Evolutionary conservation across 352 stramenopile species (phyloP).

Genomic region (Phytophthora melonis): DNA sequence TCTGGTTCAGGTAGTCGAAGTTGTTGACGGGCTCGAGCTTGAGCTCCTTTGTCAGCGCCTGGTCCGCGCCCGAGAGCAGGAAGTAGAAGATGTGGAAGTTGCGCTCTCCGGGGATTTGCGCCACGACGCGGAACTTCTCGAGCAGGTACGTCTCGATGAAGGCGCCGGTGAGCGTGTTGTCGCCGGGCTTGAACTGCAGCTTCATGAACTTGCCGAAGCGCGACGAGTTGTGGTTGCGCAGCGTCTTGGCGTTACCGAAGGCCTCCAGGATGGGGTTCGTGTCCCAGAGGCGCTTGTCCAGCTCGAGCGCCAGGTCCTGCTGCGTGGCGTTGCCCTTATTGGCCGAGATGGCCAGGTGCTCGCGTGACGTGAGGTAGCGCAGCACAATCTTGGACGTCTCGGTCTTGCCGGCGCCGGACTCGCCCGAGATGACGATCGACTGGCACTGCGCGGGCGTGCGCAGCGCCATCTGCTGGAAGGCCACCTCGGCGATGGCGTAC

Average conservation of each 20-base stretch:
- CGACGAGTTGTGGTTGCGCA: conserved; percentile 90
- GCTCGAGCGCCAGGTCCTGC: conserved; percentile 76
- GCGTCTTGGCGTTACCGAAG: conserved; percentile 90
- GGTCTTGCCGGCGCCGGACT: conserved; percentile 89
- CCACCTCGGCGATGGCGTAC: conserved; percentile 88
- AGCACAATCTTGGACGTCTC: conserved; percentile 92
- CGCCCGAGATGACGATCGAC: conserved; percentile 90
- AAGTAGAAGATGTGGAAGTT: conserved; percentile 96
- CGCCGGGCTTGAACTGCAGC: conserved; percentile 84
- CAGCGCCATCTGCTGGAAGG: conserved; percentile 91
- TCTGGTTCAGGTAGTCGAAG: conserved; percentile 90
- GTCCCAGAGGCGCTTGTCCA: conserved; percentile 89
- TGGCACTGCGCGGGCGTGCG: conserved; percentile 84
- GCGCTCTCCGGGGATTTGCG: conserved; percentile 85
- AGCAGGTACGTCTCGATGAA: conserved; percentile 92
- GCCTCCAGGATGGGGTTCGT: conserved; percentile 91
- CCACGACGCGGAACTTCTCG: conserved; percentile 91
- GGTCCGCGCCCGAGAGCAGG: conserved; percentile 76
- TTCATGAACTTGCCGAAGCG: conserved; percentile 93
- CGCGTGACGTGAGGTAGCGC: conserved; percentile 85
- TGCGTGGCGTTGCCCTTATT: conserved; percentile 44
- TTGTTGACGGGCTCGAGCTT: conserved; percentile 62
- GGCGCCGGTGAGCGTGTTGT: conserved; percentile 76
- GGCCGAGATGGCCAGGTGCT: conserved; percentile 67
- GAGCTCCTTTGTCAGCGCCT: conserved; percentile 67